Evolutionary conservation across 768 basidiomycete genomes (phyloP).

Genomic region (Gyrodon lividus): DNA sequence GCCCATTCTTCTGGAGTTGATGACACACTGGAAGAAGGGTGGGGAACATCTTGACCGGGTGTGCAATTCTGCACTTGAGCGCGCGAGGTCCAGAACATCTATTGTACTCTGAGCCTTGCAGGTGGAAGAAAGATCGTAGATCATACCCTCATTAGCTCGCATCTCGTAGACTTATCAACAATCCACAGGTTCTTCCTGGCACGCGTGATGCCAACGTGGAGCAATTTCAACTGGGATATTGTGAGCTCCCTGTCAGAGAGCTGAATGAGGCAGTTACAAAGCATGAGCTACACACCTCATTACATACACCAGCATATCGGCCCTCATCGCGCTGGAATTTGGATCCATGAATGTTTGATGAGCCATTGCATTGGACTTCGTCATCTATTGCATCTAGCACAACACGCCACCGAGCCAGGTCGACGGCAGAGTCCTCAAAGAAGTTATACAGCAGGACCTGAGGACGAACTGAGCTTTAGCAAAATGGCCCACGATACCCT

Average conservation of each 20-base stretch:
- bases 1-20: constrained; percentile 52
- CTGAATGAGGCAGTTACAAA: not conserved
- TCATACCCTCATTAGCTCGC: constrained; percentile 55
- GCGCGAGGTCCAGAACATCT: constrained; percentile 53
- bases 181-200: constrained; percentile 73
- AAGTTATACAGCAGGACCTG: constrained; percentile 77
- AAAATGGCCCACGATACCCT: not conserved
- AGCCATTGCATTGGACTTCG: constrained; percentile 6
- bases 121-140: constrained; percentile 7
- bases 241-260: not conserved
- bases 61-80: constrained; percentile 48
- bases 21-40: constrained; percentile 50
- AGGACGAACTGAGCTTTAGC: not conserved
- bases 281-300: constrained; percentile 43
- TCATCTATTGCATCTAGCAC: constrained; percentile 43
- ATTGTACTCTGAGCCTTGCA: not conserved
- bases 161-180: constrained; percentile 57
- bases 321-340: constrained; percentile 42
- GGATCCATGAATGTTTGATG: constrained; percentile 35
- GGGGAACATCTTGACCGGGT: constrained; percentile 48
- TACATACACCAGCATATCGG: constrained; percentile 55
- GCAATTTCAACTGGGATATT: constrained; percentile 51
- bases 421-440: constrained; percentile 60
- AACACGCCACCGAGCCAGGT: constrained; percentile 57
- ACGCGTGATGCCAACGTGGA: constrained; percentile 72